Evolutionary conservation across 371 early-diverging fungal species (phyloP), one percentile per base, ranked within the genome.

Genomic region (Dinochytrium kinnereticum): DNA sequence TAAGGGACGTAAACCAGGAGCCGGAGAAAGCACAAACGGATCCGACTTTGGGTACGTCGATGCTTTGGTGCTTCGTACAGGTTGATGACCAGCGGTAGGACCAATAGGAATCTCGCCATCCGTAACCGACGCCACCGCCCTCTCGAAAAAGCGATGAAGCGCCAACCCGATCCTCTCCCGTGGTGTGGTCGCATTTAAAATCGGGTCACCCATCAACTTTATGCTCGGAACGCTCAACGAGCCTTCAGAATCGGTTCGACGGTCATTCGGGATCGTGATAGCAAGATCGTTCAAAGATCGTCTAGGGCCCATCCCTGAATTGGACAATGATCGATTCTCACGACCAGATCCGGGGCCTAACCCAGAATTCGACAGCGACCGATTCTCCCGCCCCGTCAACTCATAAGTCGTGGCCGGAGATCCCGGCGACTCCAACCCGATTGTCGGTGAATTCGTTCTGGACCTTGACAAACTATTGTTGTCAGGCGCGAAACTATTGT

Each of bases 71-170:
- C 34, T 28, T 36, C 19, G 5, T 24, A 26, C 7, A 15, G 34
- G 10, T 34, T 28, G 31, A 34, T 34, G 10, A 30, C 7, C 30
- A 3, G 30, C 61, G 5, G 36, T 34, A 10, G 61, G 39, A 33
- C 64, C 64, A 28, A 76, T 57, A 2, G 59, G 57, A 2, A 82
- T 70, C 61, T 82, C 77, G 0, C 73, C 76, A 59, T 82, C 80
- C 0, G 82, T 71, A 1, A 78, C 65, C 13, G 39, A 21, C n/a
- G 30, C 67, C 37, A 82, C 40, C 33, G 73, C 68, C 1, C 74
- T 53, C 28, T 76, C 74, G n/a, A 82, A 64, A 51, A 77, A 82
- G 26, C 74, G 38, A 57, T 70, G 71, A 28, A 82, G 51, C 3
- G 73, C 33, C 7, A 78, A 51, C 24, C 73, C 51, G 17, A 68